Evolutionary conservation across 257 asterid species (phyloP).

Genomic region (Gentiana straminea): DNA sequence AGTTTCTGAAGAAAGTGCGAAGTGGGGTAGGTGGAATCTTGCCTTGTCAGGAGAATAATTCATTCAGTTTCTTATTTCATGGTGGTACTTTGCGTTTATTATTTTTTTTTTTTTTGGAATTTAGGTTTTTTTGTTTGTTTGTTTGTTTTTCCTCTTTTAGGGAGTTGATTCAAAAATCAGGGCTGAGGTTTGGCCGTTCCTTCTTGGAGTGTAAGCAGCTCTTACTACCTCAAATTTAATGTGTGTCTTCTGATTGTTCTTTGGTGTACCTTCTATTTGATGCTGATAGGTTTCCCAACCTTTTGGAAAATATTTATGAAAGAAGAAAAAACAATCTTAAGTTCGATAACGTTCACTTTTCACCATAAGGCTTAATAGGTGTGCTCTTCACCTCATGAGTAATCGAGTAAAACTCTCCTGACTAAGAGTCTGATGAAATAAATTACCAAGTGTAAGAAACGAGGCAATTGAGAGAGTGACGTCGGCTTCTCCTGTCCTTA

Average conservation of each 20-base stretch:
- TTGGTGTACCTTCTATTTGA: too few relatives aligned
- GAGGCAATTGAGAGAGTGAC: too few relatives aligned
- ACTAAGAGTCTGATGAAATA: too few relatives aligned
- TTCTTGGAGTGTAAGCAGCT: conserved; percentile 84
- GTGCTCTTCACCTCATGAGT: too few relatives aligned
- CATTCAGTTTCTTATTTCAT: not conserved
- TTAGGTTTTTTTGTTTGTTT: not conserved
- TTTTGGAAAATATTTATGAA: not conserved
- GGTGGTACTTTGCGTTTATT: too few relatives aligned
- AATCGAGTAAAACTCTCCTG: too few relatives aligned
- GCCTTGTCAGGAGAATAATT: not conserved
- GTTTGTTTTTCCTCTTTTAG: conserved; percentile 27
- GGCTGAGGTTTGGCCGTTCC: conserved; percentile 94
- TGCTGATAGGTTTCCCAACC: not conserved
- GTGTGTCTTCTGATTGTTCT: not conserved
- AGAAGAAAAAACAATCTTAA: too few relatives aligned
- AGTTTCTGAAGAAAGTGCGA: conserved; percentile 85
- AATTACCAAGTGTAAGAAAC: too few relatives aligned
- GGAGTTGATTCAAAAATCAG: conserved; percentile 87
- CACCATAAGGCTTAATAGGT: too few relatives aligned
- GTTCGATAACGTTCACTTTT: too few relatives aligned
- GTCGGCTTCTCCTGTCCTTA: too few relatives aligned
- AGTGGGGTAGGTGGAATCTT: conserved; percentile 62
- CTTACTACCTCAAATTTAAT: conserved; percentile 8
- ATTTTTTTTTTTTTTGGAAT: not conserved